phyloP scores from a whole-genome alignment of 257 asterid species.

The Solanum habrochaites region DNA sequence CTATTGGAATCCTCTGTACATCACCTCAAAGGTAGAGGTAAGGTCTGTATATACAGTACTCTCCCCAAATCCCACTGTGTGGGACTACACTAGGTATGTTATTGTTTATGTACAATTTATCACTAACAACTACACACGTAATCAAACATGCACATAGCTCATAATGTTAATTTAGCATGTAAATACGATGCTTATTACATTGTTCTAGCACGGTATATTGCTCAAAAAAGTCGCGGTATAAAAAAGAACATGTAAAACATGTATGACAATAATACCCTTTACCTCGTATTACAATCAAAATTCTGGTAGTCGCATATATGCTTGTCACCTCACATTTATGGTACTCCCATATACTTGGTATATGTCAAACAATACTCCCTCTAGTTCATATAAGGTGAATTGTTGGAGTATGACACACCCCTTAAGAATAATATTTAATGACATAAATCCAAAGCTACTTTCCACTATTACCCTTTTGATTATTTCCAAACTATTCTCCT shows the following conservation, averaged over 20 bases:
- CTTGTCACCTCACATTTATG: neutral
- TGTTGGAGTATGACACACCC: neutral
- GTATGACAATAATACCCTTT: neutral
- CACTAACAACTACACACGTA: neutral
- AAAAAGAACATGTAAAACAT: neutral
- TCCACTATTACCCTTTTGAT: neutral
- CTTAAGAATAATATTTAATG: neutral
- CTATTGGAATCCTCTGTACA: neutral
- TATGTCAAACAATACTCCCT: neutral
- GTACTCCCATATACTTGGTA: neutral
- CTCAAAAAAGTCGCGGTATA: neutral
- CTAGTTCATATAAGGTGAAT: neutral
- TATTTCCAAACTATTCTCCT: neutral
- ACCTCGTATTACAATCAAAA: neutral
- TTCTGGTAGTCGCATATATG: neutral
- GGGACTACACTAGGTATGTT: neutral
- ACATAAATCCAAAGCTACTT: neutral
- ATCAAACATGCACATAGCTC: neutral
- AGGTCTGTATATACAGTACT: neutral
- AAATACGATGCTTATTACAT: neutral
- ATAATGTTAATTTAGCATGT: neutral
- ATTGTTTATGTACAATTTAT: neutral
- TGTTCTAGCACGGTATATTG: neutral
- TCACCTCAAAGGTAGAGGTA: neutral
- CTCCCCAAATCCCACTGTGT: neutral